These are phyloP conservation scores for Pulicaria dysenterica DNA, from an alignment of 129 eudicot genomes.

Conservation along the genomic window DNA sequence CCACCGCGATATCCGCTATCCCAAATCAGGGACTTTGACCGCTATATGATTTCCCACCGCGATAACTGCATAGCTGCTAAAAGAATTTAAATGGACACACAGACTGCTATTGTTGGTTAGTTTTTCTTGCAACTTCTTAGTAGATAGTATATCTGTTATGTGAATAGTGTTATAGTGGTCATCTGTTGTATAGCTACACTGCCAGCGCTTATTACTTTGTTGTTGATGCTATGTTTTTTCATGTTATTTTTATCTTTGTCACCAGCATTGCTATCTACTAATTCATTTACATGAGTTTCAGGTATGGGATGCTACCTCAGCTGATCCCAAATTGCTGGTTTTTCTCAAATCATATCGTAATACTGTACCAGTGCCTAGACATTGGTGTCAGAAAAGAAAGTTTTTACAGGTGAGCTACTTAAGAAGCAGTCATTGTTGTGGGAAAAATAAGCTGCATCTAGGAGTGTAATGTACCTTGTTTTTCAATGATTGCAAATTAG, in stretches of 20 bases:
- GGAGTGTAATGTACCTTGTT: slow-evolving; percentile 6
- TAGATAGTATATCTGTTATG: too few relatives aligned
- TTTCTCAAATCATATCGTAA: slow-evolving; percentile 88
- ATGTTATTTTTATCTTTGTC: not conserved
- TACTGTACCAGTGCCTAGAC: slow-evolving; percentile 97
- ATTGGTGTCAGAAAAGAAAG: slow-evolving; percentile 98
- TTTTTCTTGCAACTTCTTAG: too few relatives aligned
- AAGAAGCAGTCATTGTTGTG: not conserved
- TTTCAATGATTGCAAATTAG: slow-evolving; percentile 31
- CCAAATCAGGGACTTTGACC: too few relatives aligned
- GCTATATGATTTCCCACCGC: too few relatives aligned
- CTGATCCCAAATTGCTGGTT: slow-evolving; percentile 93
- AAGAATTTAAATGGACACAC: too few relatives aligned
- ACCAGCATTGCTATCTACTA: not conserved
- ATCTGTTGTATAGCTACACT: too few relatives aligned
- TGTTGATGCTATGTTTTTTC: too few relatives aligned
- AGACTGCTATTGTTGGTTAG: too few relatives aligned
- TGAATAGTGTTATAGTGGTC: too few relatives aligned
- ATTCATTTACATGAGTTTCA: slow-evolving; percentile 32
- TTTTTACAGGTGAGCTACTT: slow-evolving; percentile 77
- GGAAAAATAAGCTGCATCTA: slow-evolving; percentile 15
- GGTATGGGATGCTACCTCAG: slow-evolving; percentile 99
- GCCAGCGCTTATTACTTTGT: too few relatives aligned
- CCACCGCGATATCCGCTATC: too few relatives aligned
- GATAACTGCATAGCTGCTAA: too few relatives aligned